Evolutionary conservation across 225 moss, liverwort and hornwort genomes (phyloP).

Genomic region (Sphagnum contortum): DNA sequence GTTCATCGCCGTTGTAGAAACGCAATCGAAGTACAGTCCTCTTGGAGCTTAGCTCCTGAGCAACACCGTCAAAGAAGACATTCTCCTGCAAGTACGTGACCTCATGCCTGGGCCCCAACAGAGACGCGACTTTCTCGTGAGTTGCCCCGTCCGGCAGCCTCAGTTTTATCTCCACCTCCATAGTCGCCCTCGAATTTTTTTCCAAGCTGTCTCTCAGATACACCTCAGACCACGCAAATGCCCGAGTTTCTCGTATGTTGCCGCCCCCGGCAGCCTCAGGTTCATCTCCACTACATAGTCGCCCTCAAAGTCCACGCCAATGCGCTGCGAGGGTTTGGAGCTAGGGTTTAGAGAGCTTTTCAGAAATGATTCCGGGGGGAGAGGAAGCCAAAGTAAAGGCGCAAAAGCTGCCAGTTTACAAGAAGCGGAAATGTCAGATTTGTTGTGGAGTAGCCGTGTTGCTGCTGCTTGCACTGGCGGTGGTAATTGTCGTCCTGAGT

Average conservation of each 20-base stretch:
- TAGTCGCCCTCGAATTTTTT: not conserved
- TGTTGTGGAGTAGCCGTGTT: constrained; percentile 23
- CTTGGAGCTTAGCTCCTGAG: constrained; percentile 68
- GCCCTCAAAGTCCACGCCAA: too few relatives aligned
- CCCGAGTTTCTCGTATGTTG: too few relatives aligned
- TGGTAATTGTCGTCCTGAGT: constrained; percentile 24
- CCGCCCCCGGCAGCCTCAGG: too few relatives aligned
- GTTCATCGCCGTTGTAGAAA: constrained; percentile 68
- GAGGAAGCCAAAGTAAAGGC: too few relatives aligned
- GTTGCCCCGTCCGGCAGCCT: constrained; percentile 56
- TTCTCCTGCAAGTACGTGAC: constrained; percentile 86
- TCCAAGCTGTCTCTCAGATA: too few relatives aligned
- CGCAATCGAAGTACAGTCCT: constrained; percentile 71
- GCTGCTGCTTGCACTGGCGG: constrained; percentile 10
- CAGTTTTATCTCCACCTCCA: constrained; percentile 97
- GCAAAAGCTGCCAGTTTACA: too few relatives aligned
- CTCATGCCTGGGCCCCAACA: constrained; percentile 55
- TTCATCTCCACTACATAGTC: too few relatives aligned
- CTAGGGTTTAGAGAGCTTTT: too few relatives aligned
- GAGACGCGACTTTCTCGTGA: constrained; percentile 63
- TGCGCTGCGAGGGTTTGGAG: too few relatives aligned
- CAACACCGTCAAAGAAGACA: constrained; percentile 78
- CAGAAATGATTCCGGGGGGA: too few relatives aligned
- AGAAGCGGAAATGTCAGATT: constrained; percentile 16
- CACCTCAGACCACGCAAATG: too few relatives aligned